Base-by-base conservation (phyloP, 352 stramenopile species). In the Pythium insidiosum region DNA sequence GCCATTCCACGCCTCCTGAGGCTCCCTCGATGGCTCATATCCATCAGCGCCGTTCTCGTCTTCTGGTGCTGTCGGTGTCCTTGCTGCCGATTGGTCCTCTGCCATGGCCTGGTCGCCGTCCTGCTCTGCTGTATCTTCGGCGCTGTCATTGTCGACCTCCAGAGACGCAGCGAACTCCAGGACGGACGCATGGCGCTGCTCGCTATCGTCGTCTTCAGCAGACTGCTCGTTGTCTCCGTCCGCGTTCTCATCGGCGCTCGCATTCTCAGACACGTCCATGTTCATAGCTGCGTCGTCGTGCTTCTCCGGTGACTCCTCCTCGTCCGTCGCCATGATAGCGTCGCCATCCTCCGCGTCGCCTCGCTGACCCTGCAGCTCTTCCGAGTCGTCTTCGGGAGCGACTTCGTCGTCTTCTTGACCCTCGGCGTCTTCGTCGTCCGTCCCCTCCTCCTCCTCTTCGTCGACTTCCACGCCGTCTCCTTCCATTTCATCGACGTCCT, bases 361-460 rank as follows among this genome's bases (percentile, higher is more conserved):
- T n/a, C n/a, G n/a, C n/a, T n/a, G n/a, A n/a, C n/a, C n/a, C n/a
- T n/a, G n/a, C n/a, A n/a, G 21, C 5, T 15, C 36, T 15, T 47
- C 29, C 18, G 47, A 30, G 38, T 46, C 37, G 18, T 15, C 25
- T 1, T 40, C 47, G 28, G 48, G 31, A 1, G 24, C 34, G 3
- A n/a, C 38, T 7, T 49, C 50, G 37, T 58, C 43, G 13, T n/a
- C n/a, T n/a, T n/a, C n/a, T n/a, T n/a, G n/a, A n/a, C n/a, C n/a
- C n/a, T n/a, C n/a, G n/a, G 6, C 6, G 34, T 39, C 18, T 39
- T 39, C 34, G 18, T 39, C 34, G 18, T 43, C 18, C 11, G n/a
- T 7, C 15, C 53, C 61, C 26, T 65, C 58, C 2, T 65, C 61
- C n/a, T 60, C 53, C 7, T 65, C 63, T 10, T 84, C 64, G 0